Base-by-base conservation (phyloP, 441 rosid genomes). In the Euphorbia celastroides region DNA sequence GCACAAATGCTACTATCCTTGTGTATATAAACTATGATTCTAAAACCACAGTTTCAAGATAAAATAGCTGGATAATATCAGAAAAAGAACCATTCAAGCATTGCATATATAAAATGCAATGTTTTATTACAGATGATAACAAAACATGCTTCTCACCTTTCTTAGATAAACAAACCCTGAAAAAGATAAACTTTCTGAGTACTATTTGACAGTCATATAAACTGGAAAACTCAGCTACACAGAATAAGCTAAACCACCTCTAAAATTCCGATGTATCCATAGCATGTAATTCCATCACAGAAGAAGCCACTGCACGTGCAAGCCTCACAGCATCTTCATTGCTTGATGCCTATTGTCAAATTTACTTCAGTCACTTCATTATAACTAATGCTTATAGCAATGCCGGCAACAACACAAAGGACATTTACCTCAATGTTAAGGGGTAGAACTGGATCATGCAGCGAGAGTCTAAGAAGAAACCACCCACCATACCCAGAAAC, bases 361-460 rank as follows among this genome's bases (percentile, higher is more conserved):
- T 5, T 38, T 57, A 19, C 62, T 58, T 30, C 52, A 67, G 60
- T 67, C 27, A 57, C 57, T 26, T 57, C 59, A 28, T n/a, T n/a
- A n/a, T 44, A n/a, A n/a, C n/a, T n/a, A n/a, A n/a, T n/a, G n/a
- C n/a, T n/a, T 27, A n/a, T 48, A 32, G 32, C 28, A 61, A 48
- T 31, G 61, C 20, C 60, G 41, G 63, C 34, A 55, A 32, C 59
- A 51, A 54, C 31, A 28, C 58, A 56, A 70, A 58, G 41, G 16
- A 27, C 7, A 19, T 60, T 10, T 81, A 94, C 98, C 98, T 94
- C 99, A 10, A 94, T 90, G 82, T 94, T 94, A 44, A 94, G 98
- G 74, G 99, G 98, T 66, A 94, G 98, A 77, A 94, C 99, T 44
- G 97, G 99, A 74, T 94, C 98, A 32, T 92, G 99, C 44, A 92